phyloP scores from a whole-genome alignment of 2,329 filamentous ascomycete species.

The Epichloe scottii region DNA sequence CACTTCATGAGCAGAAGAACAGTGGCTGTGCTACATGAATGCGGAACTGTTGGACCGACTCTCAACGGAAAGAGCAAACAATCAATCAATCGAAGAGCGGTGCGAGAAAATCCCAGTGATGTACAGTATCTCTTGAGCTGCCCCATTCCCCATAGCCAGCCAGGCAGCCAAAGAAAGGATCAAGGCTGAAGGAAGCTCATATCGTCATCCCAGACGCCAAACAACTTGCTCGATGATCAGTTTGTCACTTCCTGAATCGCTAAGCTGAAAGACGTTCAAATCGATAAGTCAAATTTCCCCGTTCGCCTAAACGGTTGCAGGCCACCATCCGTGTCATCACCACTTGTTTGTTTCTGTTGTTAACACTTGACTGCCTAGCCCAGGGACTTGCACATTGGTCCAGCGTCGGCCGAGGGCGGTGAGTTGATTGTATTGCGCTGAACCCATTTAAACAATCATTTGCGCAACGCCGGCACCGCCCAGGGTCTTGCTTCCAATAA shows the following conservation, averaged over 20 bases:
- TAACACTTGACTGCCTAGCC: not conserved
- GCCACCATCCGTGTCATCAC: not conserved
- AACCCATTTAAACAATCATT: conserved; percentile 71
- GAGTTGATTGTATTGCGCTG: not conserved
- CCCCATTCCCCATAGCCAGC: not conserved
- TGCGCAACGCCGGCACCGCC: conserved; percentile 88
- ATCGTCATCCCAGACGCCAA: conserved; percentile 19
- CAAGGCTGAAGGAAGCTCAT: conserved; percentile 13
- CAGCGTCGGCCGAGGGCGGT: not conserved
- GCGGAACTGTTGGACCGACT: not conserved
- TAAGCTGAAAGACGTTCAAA: not conserved
- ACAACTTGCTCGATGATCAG: conserved; percentile 13
- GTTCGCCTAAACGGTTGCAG: not conserved
- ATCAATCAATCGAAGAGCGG: not conserved
- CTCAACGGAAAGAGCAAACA: not conserved
- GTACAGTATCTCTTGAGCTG: not conserved
- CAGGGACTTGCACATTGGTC: not conserved
- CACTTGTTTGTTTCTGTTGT: not conserved
- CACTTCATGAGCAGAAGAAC: not conserved
- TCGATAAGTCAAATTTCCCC: not conserved
- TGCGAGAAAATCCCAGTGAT: not conserved
- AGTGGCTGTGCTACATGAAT: not conserved
- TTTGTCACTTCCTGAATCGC: not conserved
- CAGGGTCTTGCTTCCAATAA: conserved; percentile 88
- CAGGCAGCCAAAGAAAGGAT: not conserved